A percentile compares a stretch with the other conserved stretches of the same genome.
Conservation (phyloP, 805 yeast genomes). For the Cyberlindnera meyerae region DNA sequence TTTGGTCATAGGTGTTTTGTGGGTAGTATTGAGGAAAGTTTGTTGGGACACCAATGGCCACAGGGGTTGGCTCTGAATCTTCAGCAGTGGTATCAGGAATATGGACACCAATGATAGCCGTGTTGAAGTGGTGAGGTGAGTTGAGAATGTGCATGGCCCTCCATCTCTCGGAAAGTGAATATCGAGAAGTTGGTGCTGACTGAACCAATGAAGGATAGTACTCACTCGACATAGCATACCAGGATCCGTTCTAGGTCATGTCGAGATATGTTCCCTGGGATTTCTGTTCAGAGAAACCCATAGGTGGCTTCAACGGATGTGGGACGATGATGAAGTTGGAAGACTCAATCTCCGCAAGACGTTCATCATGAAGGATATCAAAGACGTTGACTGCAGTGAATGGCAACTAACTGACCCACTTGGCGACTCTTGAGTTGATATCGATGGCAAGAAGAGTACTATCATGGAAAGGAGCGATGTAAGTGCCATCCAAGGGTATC, state of each 20-base stretch:
- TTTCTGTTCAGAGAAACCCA: slow-evolving; percentile 16
- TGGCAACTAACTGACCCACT: slow-evolving; percentile 75
- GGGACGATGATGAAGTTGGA: slow-evolving; percentile 49
- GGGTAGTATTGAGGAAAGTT: slow-evolving; percentile 18
- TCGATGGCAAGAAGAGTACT: slow-evolving; percentile 74
- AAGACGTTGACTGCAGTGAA: slow-evolving; percentile 71
- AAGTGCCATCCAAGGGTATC: slow-evolving; percentile 64
- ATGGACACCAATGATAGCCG: slow-evolving; percentile 50
- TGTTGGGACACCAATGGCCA: slow-evolving; percentile 20
- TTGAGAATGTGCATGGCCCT: slow-evolving; percentile 33
- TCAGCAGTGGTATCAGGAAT: slow-evolving; percentile 14
- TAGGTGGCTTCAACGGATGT: slow-evolving; percentile 50
- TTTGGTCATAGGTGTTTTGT: slow-evolving; percentile 7
- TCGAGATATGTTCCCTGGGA: slow-evolving; percentile 59
- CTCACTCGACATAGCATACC: slow-evolving; percentile 81
- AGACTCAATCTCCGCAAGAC: slow-evolving; percentile 16
- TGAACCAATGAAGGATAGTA: slow-evolving; percentile 78
- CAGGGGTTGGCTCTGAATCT: slow-evolving; percentile 10
- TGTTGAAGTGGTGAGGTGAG: slow-evolving; percentile 34
- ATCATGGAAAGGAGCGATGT: slow-evolving; percentile 82
- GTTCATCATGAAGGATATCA: slow-evolving; percentile 50
- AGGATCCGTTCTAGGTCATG: slow-evolving; percentile 55
- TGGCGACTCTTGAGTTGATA: slow-evolving; percentile 59
- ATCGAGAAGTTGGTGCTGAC: slow-evolving; percentile 71
- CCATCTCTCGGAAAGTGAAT: slow-evolving; percentile 40